Conservation (phyloP, 257 asterid genomes). For the Nicotiana obtusifolia region DNA sequence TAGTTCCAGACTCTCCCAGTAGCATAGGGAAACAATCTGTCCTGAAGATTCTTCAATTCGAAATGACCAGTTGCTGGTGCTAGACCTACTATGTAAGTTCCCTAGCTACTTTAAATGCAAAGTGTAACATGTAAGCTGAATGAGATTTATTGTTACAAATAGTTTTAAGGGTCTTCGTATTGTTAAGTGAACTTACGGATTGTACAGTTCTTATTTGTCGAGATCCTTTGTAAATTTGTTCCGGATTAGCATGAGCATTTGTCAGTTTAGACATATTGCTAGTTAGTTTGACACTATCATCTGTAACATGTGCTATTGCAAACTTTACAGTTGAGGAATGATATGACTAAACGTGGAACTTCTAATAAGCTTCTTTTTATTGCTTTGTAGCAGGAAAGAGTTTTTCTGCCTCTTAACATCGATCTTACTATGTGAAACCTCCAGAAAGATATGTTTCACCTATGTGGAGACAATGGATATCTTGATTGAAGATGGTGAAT, state of each 20-base stretch:
- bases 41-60: conserved; percentile 40
- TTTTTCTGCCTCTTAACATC: not conserved
- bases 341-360: no score
- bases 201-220: conserved; percentile 40
- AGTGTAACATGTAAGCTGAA: not conserved
- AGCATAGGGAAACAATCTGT: conserved; percentile 50
- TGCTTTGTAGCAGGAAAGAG: no score
- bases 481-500: not conserved
- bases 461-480: not conserved
- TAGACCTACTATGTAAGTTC: conserved; percentile 32
- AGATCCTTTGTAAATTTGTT: conserved; percentile 43
- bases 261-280: conserved; percentile 15
- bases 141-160: not conserved
- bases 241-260: conserved; percentile 45
- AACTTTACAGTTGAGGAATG: not conserved
- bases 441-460: not conserved
- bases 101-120: conserved; percentile 45
- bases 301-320: not conserved
- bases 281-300: not conserved
- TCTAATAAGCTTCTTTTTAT: no score
- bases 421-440: not conserved
- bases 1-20: conserved; percentile 35
- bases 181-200: conserved; percentile 44
- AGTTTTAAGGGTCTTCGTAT: not conserved
- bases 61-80: conserved; percentile 26